These are phyloP conservation scores for Uronychia setigera DNA, from an alignment of 73 alveolate species.

Conservation along the genomic window DNA sequence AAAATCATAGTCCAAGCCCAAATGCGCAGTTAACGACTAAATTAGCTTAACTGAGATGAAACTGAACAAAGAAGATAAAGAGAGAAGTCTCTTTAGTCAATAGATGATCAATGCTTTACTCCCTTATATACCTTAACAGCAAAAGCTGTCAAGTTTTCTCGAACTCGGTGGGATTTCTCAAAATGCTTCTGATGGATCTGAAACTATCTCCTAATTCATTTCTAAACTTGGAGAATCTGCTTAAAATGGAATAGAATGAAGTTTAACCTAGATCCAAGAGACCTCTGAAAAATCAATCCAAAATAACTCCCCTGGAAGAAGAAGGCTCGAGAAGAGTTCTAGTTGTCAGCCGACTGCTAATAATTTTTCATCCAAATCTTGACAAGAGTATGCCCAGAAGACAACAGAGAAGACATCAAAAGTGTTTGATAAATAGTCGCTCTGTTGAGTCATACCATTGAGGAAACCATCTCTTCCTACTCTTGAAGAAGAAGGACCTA, in stretches of 20 bases:
- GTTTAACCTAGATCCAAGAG: no score
- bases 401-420: neutral
- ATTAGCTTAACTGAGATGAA: neutral
- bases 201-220: no score
- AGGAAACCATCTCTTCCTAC: no score
- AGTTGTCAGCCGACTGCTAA: neutral
- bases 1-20: no score
- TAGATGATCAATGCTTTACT: neutral
- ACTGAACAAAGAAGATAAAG: neutral
- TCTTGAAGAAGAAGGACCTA: no score
- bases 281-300: neutral
- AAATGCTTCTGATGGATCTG: no score
- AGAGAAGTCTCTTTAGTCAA: neutral
- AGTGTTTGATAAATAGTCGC: neutral
- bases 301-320: neutral
- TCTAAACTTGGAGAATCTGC: no score
- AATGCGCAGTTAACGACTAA: no score
- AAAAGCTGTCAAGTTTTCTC: no score
- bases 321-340: neutral
- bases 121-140: neutral
- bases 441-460: no score
- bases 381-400: neutral
- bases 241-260: no score
- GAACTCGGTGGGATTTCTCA: no score
- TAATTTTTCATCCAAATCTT: neutral